These are phyloP conservation scores for Durotheca rogersii DNA, from an alignment of 495 filamentous ascomycete genomes.

Conservation along the genomic window DNA sequence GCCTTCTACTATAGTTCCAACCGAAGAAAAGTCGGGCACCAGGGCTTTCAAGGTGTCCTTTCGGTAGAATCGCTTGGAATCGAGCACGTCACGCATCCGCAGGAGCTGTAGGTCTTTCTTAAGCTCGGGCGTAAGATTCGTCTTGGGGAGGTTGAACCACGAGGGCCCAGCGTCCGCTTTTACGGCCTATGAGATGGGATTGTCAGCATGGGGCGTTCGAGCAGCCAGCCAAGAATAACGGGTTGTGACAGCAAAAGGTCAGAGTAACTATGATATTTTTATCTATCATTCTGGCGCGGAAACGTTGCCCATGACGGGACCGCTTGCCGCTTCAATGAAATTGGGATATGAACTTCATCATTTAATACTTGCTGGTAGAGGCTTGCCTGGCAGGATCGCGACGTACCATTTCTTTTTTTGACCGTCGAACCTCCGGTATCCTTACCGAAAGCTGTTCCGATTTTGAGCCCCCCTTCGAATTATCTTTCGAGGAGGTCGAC, in stretches of 20 bases:
- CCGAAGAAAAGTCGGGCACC: slow-evolving; percentile 78
- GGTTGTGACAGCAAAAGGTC: slow-evolving; percentile 51
- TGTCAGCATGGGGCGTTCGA: slow-evolving; percentile 23
- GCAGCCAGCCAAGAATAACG: slow-evolving; percentile 7
- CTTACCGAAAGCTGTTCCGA: slow-evolving; percentile 41
- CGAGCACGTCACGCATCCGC: slow-evolving; percentile 83
- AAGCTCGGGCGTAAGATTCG: slow-evolving; percentile 77
- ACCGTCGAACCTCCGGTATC: slow-evolving; percentile 37
- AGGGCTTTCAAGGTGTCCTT: slow-evolving; percentile 64
- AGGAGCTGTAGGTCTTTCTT: slow-evolving; percentile 85
- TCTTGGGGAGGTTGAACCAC: slow-evolving; percentile 86
- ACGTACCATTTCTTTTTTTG: slow-evolving; percentile 47
- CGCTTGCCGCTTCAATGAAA: slow-evolving; percentile 44
- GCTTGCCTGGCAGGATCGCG: background rate
- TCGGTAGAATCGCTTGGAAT: slow-evolving; percentile 89
- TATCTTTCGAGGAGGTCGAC: slow-evolving; percentile 21
- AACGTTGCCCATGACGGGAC: slow-evolving; percentile 72
- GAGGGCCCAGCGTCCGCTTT: slow-evolving; percentile 50
- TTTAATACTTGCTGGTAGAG: slow-evolving; percentile 19
- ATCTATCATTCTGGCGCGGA: slow-evolving; percentile 71
- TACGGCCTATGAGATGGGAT: slow-evolving; percentile 34
- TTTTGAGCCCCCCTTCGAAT: slow-evolving; percentile 18
- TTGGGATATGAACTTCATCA: slow-evolving; percentile 51
- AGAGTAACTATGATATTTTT: slow-evolving; percentile 96
- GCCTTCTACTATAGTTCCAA: slow-evolving; percentile 86